These are phyloP conservation scores for Phytophthora sansomeana DNA, from an alignment of 352 stramenopile species.

Conservation along the genomic window DNA sequence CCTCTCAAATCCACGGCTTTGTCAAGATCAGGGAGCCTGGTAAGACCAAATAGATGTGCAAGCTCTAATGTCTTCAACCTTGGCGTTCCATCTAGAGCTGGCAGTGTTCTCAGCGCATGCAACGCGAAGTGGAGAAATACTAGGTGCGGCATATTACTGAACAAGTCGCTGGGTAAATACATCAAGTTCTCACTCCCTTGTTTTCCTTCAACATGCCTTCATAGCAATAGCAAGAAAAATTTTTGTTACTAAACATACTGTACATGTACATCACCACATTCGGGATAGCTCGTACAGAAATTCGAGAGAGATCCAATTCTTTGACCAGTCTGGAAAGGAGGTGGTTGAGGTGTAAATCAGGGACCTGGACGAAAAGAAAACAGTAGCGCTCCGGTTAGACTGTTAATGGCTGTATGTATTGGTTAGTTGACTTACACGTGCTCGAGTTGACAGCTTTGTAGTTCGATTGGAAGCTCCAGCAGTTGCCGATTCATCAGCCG, in stretches of 20 bases:
- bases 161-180: constrained; percentile 34
- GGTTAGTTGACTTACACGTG: constrained; percentile 43
- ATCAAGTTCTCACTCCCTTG: constrained; percentile 27
- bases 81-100: constrained; percentile 35
- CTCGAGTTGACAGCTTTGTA: constrained; percentile 41
- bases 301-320: constrained; percentile 40
- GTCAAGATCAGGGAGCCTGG: constrained; percentile 32
- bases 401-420: neutral
- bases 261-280: no score
- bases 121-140: constrained; percentile 42
- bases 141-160: constrained; percentile 43
- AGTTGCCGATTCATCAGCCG: constrained; percentile 53
- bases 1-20: constrained; percentile 28
- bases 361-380: constrained; percentile 32
- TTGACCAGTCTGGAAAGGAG: constrained; percentile 35
- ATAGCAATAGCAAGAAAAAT: neutral
- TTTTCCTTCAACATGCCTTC: constrained; percentile 26
- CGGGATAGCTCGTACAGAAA: constrained; percentile 53
- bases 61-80: constrained; percentile 50
- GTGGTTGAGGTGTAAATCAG: constrained; percentile 42
- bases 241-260: no score
- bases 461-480: constrained; percentile 25
- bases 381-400: neutral
- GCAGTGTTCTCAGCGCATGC: constrained; percentile 34
- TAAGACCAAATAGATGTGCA: constrained; percentile 22